A percentile compares a stretch with the other conserved stretches of the same genome.
phyloP scores from a whole-genome alignment of 2,329 filamentous ascomycete genomes.

The Fusarium mangiferae region DNA sequence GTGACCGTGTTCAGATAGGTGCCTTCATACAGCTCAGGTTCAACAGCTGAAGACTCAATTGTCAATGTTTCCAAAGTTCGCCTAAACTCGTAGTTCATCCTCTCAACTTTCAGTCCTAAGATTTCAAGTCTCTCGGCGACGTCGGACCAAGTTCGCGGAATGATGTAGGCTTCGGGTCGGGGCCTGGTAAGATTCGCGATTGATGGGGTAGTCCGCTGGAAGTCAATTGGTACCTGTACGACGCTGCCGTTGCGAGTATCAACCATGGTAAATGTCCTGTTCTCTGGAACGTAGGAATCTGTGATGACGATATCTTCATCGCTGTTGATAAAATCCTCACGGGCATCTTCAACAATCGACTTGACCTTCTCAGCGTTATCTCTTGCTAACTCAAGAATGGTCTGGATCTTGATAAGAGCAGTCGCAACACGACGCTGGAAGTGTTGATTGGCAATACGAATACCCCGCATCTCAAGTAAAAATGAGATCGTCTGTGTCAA shows the following conservation, averaged over 20 bases:
- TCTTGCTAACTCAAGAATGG: conserved; percentile 6
- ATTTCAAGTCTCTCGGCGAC: background rate
- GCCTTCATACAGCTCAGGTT: conserved; percentile 11
- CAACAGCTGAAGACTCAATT: background rate
- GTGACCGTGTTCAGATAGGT: conserved; percentile 10
- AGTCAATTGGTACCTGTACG: conserved; percentile 7
- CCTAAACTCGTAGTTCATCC: background rate
- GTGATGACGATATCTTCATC: conserved; percentile 8
- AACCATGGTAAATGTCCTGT: conserved; percentile 8
- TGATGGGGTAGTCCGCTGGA: conserved; percentile 5
- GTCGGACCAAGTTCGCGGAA: conserved; percentile 1
- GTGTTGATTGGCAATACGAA: conserved; percentile 11
- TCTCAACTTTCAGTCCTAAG: background rate
- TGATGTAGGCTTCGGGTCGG: conserved; percentile 7
- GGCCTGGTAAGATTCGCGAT: conserved; percentile 7
- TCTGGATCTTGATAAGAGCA: conserved; percentile 7
- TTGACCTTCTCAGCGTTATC: background rate
- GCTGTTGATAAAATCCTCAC: conserved; percentile 11
- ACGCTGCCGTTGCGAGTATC: conserved; percentile 5
- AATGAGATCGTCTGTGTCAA: conserved; percentile 10
- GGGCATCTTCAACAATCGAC: background rate
- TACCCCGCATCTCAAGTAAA: conserved; percentile 5
- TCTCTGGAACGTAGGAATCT: background rate
- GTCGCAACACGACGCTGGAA: conserved; percentile 18
- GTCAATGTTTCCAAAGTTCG: background rate